Evolutionary conservation across 495 filamentous ascomycete species (phyloP).

Genomic region (Aspergillus incahuasiensis): DNA sequence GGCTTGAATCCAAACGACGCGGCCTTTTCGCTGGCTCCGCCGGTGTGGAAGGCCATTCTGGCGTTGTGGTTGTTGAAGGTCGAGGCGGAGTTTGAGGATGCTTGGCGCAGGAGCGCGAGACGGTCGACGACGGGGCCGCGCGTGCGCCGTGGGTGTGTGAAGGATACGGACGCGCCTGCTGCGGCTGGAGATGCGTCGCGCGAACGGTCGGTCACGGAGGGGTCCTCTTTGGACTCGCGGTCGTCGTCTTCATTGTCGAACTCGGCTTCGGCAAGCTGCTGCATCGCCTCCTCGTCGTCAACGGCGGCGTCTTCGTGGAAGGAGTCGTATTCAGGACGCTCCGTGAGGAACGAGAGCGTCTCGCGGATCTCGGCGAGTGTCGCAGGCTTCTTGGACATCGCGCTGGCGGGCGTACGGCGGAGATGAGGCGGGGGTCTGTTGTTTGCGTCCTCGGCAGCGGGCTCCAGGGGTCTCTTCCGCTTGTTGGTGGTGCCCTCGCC

Average conservation of each 20-base stretch:
- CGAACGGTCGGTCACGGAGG: constrained; percentile 18
- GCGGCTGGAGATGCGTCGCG: constrained; percentile 26
- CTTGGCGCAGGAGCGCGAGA: constrained; percentile 66
- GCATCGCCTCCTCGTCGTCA: constrained; percentile 34
- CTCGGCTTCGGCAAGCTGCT: constrained; percentile 25
- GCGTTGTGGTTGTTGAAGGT: constrained; percentile 31
- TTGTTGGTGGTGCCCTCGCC: constrained; percentile 50
- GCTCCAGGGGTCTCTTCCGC: constrained; percentile 50
- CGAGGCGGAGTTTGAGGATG: constrained; percentile 51
- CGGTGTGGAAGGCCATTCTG: constrained; percentile 60
- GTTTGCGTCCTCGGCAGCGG: constrained; percentile 37
- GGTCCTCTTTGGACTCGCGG: constrained; percentile 32
- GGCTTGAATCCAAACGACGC: constrained; percentile 62
- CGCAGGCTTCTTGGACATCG: constrained; percentile 56
- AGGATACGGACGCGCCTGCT: constrained; percentile 18
- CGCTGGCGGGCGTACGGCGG: constrained; percentile 56
- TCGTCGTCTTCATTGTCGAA: not conserved
- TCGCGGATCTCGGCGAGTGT: constrained; percentile 75
- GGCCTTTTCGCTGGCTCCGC: constrained; percentile 28
- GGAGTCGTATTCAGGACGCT: constrained; percentile 60
- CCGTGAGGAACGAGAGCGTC: constrained; percentile 74
- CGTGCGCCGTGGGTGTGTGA: constrained; percentile 47
- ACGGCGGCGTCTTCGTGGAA: constrained; percentile 42
- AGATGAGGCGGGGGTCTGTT: constrained; percentile 59
- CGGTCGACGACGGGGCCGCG: constrained; percentile 68